These are phyloP conservation scores for Calonectria naviculata DNA, from an alignment of 2,329 filamentous ascomycete species.

Conservation along the genomic window DNA sequence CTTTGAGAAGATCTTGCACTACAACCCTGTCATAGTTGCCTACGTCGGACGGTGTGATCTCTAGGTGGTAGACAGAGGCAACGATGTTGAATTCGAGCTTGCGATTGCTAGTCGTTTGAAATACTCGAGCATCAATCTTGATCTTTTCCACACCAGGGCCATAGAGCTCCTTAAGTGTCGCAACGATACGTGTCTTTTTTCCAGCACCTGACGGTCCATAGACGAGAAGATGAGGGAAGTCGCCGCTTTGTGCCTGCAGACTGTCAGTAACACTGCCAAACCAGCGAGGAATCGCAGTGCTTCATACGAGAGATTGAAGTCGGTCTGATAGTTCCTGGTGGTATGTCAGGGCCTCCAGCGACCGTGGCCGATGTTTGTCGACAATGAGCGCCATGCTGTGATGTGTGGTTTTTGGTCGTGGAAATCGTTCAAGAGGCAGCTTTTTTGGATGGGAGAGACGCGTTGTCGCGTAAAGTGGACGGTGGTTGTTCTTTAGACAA, in stretches of 20 bases:
- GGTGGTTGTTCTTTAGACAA: conserved; percentile 8
- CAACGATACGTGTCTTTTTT: conserved; percentile 97
- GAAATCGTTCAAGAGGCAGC: conserved; percentile 28
- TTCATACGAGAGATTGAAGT: conserved; percentile 82
- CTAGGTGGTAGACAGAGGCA: conserved; percentile 95
- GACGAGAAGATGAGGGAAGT: conserved; percentile 97
- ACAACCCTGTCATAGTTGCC: conserved; percentile 97
- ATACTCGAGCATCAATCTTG: conserved; percentile 97
- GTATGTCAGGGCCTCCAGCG: conserved; percentile 84
- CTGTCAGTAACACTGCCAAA: conserved; percentile 14
- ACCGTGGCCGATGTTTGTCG: conserved; percentile 78
- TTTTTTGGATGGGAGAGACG: conserved; percentile 43
- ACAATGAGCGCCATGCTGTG: conserved; percentile 74
- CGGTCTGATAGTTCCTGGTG: conserved; percentile 89
- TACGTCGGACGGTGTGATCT: conserved; percentile 97
- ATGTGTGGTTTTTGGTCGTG: conserved; percentile 25
- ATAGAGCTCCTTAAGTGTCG: conserved; percentile 94
- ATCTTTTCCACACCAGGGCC: conserved; percentile 99
- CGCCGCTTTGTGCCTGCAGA: conserved; percentile 88
- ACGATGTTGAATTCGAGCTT: conserved; percentile 99
- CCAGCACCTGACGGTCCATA: conserved; percentile 97
- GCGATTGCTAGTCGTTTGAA: conserved; percentile 94
- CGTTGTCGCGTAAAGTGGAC: conserved; percentile 54
- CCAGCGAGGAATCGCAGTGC: conserved; percentile 32
- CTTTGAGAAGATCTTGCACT: conserved; percentile 93